phyloP scores from a whole-genome alignment of 495 filamentous ascomycete genomes.

The Pseudomonodictys pantanalensis region DNA sequence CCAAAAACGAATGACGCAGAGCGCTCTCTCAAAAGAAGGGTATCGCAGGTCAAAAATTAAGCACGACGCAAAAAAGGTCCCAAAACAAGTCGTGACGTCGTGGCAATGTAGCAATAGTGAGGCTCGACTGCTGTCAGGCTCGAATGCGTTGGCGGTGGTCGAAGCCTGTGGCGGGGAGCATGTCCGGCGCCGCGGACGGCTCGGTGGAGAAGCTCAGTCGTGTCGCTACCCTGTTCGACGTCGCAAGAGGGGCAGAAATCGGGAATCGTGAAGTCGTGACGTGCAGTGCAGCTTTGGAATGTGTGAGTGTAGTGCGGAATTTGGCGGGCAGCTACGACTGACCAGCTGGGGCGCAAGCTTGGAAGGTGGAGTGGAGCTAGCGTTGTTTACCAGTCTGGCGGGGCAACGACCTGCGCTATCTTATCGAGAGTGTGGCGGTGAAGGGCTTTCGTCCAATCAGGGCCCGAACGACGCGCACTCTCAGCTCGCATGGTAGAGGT shows the following conservation, averaged over 20 bases:
- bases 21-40: not conserved
- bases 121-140: constrained; percentile 1
- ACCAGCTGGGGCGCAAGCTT: not conserved
- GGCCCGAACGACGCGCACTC: not conserved
- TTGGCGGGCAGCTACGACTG: not conserved
- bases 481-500: constrained; percentile 8
- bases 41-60: constrained; percentile 7
- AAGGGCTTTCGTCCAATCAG: constrained; percentile 17
- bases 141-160: constrained; percentile 26
- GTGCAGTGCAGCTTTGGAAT: not conserved
- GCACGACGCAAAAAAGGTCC: not conserved
- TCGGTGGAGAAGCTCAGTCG: constrained; percentile 16
- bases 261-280: not conserved
- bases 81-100: constrained; percentile 28
- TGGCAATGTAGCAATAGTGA: constrained; percentile 15
- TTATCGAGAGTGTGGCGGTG: constrained; percentile 22
- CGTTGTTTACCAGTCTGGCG: constrained; percentile 16
- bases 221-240: constrained; percentile 18
- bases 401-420: constrained; percentile 3
- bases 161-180: constrained; percentile 19
- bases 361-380: not conserved
- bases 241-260: not conserved
- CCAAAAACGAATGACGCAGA: constrained; percentile 12
- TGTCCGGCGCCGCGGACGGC: constrained; percentile 25
- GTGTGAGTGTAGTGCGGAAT: not conserved